Conservation (phyloP, 805 yeast species). For the Saturnispora mendoncae region DNA sequence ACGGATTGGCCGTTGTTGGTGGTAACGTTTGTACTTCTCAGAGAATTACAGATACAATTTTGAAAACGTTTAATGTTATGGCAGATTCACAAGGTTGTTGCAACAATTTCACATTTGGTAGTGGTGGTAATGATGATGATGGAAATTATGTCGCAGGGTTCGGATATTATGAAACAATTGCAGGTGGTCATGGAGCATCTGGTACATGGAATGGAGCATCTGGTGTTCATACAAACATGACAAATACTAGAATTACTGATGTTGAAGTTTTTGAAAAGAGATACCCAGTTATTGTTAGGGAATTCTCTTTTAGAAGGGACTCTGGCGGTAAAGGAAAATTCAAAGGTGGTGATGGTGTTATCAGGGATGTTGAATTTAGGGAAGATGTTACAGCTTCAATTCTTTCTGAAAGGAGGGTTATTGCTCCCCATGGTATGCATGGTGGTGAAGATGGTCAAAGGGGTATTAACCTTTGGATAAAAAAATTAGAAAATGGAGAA, state of each 20-base stretch:
- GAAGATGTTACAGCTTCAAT: conserved; percentile 68
- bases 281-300: conserved; percentile 71
- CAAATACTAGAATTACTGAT: conserved; percentile 88
- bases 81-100: conserved; percentile 97
- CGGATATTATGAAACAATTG: conserved; percentile 90
- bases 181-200: conserved; percentile 92
- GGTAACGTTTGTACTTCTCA: conserved; percentile 95
- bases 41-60: conserved; percentile 79
- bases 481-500: conserved; percentile 20
- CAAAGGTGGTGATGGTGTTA: conserved; percentile 78
- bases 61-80: conserved; percentile 79
- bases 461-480: conserved; percentile 57
- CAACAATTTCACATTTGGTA: conserved; percentile 89
- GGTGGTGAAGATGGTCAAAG: conserved; percentile 75
- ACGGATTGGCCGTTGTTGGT: conserved; percentile 87
- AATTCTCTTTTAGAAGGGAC: conserved; percentile 57
- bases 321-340: conserved; percentile 77
- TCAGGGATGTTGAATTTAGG: conserved; percentile 77
- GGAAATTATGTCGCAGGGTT: conserved; percentile 54
- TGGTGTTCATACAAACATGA: conserved; percentile 92
- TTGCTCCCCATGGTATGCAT: conserved; percentile 76
- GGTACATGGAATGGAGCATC: conserved; percentile 76
- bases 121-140: conserved; percentile 49
- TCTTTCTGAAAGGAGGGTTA: conserved; percentile 74
- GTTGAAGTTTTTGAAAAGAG: conserved; percentile 82